These are phyloP conservation scores for Saitozyma podzolica DNA, from an alignment of 768 basidiomycete species.

Conservation along the genomic window DNA sequence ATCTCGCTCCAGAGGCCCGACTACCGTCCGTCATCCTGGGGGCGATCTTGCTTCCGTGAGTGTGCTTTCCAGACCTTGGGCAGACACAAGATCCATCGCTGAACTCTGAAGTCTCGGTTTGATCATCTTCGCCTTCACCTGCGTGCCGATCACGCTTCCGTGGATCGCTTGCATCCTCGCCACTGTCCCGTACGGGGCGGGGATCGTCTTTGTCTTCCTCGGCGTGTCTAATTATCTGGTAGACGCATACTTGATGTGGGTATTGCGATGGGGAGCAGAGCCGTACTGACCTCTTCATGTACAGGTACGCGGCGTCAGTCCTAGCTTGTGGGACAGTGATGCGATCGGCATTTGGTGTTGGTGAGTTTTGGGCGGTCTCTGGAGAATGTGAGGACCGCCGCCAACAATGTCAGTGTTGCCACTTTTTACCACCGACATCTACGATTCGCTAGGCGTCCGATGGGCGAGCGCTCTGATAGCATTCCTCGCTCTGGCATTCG, in stretches of 20 bases:
- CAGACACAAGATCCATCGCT: not conserved
- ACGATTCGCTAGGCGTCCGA: constrained; percentile 48
- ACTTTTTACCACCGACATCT: constrained; percentile 47
- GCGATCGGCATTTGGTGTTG: constrained; percentile 64
- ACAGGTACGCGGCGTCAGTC: constrained; percentile 61
- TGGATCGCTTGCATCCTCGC: constrained; percentile 67
- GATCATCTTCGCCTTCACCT: constrained; percentile 38
- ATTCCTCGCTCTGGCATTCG: constrained; percentile 34
- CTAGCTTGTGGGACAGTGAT: constrained; percentile 69
- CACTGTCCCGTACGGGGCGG: constrained; percentile 65
- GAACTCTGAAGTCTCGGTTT: constrained; percentile 15
- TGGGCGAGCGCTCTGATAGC: constrained; percentile 40
- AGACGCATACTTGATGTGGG: constrained; percentile 62
- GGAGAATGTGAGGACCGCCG: no score
- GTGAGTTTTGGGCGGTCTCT: no score
- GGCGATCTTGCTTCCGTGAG: constrained; percentile 42
- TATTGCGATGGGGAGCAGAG: no score
- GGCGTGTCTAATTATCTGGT: constrained; percentile 61
- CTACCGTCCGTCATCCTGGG: constrained; percentile 48
- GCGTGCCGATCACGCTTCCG: constrained; percentile 54
- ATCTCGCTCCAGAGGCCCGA: constrained; percentile 51
- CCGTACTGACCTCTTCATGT: no score
- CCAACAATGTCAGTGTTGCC: constrained; percentile 26
- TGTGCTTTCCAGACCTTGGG: not conserved
- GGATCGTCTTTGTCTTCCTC: constrained; percentile 64